Percentiles rank a stretch among this genome's conserved stretches.
phyloP scores from a whole-genome alignment of 2,329 filamentous ascomycete genomes.

The Aspergillus novofumigatus region DNA sequence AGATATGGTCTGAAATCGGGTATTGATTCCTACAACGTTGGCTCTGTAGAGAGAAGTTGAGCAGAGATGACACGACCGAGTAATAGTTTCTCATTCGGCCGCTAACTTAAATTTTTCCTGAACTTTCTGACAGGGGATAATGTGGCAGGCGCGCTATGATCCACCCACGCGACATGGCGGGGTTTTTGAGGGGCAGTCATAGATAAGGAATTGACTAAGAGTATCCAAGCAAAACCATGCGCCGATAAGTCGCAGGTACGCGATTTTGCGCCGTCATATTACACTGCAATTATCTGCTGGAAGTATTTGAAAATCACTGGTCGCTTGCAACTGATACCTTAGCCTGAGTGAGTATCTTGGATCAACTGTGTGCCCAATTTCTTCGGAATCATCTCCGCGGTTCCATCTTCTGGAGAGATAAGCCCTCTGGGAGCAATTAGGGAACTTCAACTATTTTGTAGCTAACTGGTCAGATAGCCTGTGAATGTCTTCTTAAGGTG shows the following conservation, averaged over 20 bases:
- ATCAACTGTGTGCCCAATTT: background rate
- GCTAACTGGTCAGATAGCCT: background rate
- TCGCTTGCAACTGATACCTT: too few species aligned
- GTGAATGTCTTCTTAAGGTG: background rate
- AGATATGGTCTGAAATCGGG: background rate
- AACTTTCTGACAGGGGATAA: background rate
- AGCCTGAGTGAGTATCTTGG: background rate
- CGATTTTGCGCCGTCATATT: background rate
- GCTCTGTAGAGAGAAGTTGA: background rate
- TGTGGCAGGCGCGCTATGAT: conserved; percentile 20
- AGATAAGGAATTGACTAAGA: conserved; percentile 11
- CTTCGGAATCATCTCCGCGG: background rate
- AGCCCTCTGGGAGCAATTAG: background rate
- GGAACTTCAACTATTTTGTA: background rate
- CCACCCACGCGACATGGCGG: conserved; percentile 21
- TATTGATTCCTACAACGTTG: background rate
- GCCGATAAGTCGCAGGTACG: conserved; percentile 16
- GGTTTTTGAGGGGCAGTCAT: conserved; percentile 18
- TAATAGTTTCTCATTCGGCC: background rate
- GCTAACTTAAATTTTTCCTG: background rate
- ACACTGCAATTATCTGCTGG: background rate
- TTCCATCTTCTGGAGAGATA: background rate
- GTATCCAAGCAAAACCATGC: background rate
- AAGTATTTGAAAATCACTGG: background rate
- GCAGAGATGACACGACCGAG: background rate